Conservation (phyloP, 257 asterid species). For the Forsythia viridissima region DNA sequence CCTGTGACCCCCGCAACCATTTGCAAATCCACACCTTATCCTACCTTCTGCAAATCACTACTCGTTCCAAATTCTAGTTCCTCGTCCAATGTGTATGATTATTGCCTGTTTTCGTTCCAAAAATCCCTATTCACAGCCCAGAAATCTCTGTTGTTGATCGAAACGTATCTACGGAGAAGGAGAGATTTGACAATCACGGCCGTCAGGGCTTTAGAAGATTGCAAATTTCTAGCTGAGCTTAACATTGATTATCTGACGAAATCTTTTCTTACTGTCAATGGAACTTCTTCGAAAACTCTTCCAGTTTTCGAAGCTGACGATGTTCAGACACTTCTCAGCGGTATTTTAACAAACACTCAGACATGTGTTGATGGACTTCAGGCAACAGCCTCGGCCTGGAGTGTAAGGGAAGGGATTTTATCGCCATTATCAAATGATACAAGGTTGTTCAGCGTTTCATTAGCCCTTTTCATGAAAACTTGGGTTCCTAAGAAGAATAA, state of each 20-base stretch:
- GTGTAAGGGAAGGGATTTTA: slow-evolving; percentile 42
- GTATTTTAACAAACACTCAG: slow-evolving; percentile 61
- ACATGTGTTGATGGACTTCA: slow-evolving; percentile 73
- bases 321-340: slow-evolving; percentile 65
- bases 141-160: slow-evolving; percentile 46
- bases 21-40: slow-evolving; percentile 60
- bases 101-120: slow-evolving; percentile 52
- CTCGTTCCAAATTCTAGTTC: slow-evolving; percentile 42
- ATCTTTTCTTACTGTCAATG: slow-evolving; percentile 32
- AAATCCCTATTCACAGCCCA: slow-evolving; percentile 50
- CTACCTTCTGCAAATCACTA: slow-evolving; percentile 50
- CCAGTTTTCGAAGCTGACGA: slow-evolving; percentile 46
- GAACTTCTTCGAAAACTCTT: slow-evolving; percentile 35
- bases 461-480: slow-evolving; percentile 59
- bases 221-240: slow-evolving; percentile 50
- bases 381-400: slow-evolving; percentile 59
- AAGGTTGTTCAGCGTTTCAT: slow-evolving; percentile 59
- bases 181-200: slow-evolving; percentile 44
- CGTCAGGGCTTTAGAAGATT: slow-evolving; percentile 66
- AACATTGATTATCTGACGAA: slow-evolving; percentile 50
- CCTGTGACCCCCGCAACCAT: slow-evolving; percentile 36
- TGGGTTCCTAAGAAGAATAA: slow-evolving; percentile 53
- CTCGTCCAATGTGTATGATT: slow-evolving; percentile 54
- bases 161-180: slow-evolving; percentile 36
- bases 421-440: slow-evolving; percentile 56